A percentile compares a stretch with the other conserved stretches of the same genome.
Conservation (phyloP, 129 eudicot species). For the Helianthus tuberosus region DNA sequence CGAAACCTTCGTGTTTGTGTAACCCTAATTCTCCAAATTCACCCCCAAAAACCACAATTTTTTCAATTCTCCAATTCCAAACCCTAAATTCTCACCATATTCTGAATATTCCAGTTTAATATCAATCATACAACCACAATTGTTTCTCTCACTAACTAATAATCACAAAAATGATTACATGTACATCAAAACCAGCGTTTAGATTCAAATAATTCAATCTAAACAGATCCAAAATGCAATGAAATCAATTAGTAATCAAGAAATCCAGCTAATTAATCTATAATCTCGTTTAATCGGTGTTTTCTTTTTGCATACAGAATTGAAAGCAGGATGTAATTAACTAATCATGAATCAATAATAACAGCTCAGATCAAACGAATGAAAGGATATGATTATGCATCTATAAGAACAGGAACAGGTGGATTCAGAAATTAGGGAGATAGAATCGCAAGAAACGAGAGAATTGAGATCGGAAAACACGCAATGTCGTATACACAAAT, state of each 20-base stretch:
- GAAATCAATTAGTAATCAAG: not conserved
- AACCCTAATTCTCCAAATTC: constrained; percentile 17
- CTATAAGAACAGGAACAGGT: not conserved
- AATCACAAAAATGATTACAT: not conserved
- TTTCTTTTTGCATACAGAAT: not conserved
- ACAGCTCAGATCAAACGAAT: constrained; percentile 5
- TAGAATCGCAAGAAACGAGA: constrained; percentile 17
- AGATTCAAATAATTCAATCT: constrained; percentile 13
- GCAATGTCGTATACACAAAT: constrained; percentile 20
- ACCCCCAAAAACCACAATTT: constrained; percentile 12
- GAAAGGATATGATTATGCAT: not conserved
- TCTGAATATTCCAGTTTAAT: no score
- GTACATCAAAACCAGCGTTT: not conserved
- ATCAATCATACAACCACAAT: no score
- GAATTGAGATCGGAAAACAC: constrained; percentile 30
- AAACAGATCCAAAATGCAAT: constrained; percentile 31
- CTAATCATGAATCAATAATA: not conserved
- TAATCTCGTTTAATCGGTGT: not conserved
- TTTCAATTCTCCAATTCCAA: no score
- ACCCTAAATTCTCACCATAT: no score
- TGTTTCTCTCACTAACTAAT: not conserved
- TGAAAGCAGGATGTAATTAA: not conserved
- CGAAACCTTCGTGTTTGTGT: constrained; percentile 34
- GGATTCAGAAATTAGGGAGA: constrained; percentile 22
- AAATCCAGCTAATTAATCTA: not conserved